Evolutionary conservation across 2,329 filamentous ascomycete species (phyloP), one percentile per base, ranked within the genome.

Genomic region (Fusarium tjaetaba): DNA sequence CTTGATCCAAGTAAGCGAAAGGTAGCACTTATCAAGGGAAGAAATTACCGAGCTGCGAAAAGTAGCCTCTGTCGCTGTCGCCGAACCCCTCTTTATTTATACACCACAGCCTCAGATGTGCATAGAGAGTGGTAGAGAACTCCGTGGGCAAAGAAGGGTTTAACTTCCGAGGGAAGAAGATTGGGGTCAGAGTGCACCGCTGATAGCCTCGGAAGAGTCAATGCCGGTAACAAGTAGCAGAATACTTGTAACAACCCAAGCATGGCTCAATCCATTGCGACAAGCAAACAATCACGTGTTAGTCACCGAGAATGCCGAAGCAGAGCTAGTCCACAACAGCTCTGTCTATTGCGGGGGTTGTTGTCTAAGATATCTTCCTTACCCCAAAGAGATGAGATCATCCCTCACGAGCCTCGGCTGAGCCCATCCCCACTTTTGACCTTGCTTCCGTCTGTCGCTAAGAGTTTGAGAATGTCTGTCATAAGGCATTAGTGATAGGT

Each of bases 61-160:
- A 26, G 26, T 13, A 34, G 30, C 22, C 15, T 51, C 7, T n/a
- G 4, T 49, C 15, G 10, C 2, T 26, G 1, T 18, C n/a, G n/a
- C 0, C 5, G 41, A 7, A 18, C 15, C 41, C 15, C 10, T 7
- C 4, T 43, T 26, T 15, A 2, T 18, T 24, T 34, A 34, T 43
- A 26, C 4, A 1, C 10, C 15, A 4, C 0, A 3, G 4, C 42
- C n/a, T 43, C n/a, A 0, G 6, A 43, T 4, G 10, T 43, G 10
- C 15, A 26, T 18, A 43, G 4, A 43, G n/a, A 11, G 16, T 18
- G 10, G n/a, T 24, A 43, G 42, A 7, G 15, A 5, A 4, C 4
- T 26, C 11, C 6, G 11, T 18, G 2, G 22, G 22, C 15, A 32
- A 32, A 11, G 4, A 13, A 32, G 7, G 28, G 30, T 18, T 11